A percentile compares a stretch with the other conserved stretches of the same genome.
Conservation (phyloP, 2,329 filamentous ascomycete genomes). For the Remersonia thermophila region DNA sequence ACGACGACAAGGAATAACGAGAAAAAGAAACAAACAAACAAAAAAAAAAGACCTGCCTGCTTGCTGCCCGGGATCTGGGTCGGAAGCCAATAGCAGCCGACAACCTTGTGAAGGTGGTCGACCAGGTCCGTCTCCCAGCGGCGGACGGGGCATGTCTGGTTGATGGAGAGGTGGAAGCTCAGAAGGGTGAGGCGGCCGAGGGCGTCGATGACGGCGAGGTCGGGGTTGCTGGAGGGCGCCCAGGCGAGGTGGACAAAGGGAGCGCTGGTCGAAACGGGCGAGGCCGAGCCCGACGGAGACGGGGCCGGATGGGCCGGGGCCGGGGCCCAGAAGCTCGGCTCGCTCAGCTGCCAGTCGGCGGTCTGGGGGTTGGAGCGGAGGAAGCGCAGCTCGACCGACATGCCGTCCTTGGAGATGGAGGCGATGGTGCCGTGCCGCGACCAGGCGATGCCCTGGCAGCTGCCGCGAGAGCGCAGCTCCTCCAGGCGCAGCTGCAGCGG, state of each 20-base stretch:
- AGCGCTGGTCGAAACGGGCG: constrained; percentile 47
- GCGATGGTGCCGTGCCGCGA: constrained; percentile 80
- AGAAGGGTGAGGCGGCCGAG: constrained; percentile 67
- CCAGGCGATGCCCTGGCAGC: constrained; percentile 75
- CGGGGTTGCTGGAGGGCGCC: constrained; percentile 58
- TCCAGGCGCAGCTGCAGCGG: constrained; percentile 62
- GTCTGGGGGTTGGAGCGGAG: constrained; percentile 56
- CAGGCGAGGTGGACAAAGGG: constrained; percentile 72
- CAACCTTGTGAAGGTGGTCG: constrained; percentile 64
- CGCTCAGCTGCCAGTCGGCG: constrained; percentile 64
- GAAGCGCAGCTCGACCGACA: constrained; percentile 58
- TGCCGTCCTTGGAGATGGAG: constrained; percentile 61
- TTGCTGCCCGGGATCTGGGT: constrained; percentile 34
- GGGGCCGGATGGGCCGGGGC: constrained; percentile 49
- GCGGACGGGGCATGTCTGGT: constrained; percentile 52
- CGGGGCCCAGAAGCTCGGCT: constrained; percentile 51
- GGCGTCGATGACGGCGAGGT: constrained; percentile 73
- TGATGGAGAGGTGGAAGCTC: constrained; percentile 58
- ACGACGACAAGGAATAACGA: background rate
- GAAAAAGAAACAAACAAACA: no score
- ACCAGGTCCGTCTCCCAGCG: constrained; percentile 54
- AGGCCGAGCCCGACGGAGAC: constrained; percentile 21
- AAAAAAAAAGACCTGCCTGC: constrained; percentile 27
- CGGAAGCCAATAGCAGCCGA: constrained; percentile 80
- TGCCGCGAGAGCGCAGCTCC: constrained; percentile 62